Conservation (phyloP, 768 basidiomycete species). For the Suillus alpinus region DNA sequence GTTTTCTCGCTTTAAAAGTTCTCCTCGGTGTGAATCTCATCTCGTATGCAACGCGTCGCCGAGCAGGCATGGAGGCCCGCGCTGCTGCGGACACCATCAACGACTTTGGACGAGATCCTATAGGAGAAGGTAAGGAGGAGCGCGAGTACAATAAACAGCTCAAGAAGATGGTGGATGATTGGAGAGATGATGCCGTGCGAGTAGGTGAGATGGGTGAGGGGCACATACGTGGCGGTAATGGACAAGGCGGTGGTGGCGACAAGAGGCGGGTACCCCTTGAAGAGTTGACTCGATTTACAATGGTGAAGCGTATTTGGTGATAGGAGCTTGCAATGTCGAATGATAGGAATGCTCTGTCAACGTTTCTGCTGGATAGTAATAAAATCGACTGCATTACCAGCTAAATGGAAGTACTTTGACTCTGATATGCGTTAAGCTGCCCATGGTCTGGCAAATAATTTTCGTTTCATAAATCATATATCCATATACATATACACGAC, state of each 20-base stretch:
- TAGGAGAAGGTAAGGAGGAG: conserved; percentile 89
- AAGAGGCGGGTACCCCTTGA: conserved; percentile 69
- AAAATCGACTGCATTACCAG: neutral
- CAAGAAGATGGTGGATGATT: conserved; percentile 65
- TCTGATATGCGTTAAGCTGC: neutral
- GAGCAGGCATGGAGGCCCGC: conserved; percentile 75
- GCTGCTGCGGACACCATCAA: conserved; percentile 75
- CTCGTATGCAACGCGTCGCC: conserved; percentile 74
- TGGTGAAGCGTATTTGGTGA: conserved; percentile 90
- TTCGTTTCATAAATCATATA: neutral
- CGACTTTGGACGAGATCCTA: conserved; percentile 85
- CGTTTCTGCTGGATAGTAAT: neutral
- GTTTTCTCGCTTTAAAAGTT: conserved; percentile 84
- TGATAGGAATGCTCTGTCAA: neutral
- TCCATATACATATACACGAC: neutral
- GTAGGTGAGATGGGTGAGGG: conserved; percentile 75
- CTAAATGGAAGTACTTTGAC: neutral
- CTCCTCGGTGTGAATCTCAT: conserved; percentile 89
- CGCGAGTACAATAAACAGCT: conserved; percentile 83
- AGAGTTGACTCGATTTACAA: conserved; percentile 90
- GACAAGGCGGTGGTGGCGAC: conserved; percentile 24
- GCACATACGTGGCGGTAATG: conserved; percentile 16
- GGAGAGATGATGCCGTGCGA: conserved; percentile 62
- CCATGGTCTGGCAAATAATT: neutral
- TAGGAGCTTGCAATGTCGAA: neutral